Evolutionary conservation across 345 rosid species (phyloP).

Genomic region (Dipteronia sinensis): DNA sequence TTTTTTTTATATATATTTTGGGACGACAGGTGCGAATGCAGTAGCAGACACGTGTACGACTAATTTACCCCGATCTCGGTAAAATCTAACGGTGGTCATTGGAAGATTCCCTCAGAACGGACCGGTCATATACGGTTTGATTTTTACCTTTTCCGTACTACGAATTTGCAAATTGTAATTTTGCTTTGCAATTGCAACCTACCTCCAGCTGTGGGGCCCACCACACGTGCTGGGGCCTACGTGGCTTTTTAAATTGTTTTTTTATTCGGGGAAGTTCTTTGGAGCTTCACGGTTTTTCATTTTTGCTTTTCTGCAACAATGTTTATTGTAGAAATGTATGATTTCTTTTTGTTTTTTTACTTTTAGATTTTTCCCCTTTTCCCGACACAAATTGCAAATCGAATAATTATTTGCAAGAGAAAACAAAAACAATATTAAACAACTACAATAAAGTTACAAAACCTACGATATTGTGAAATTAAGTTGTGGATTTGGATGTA

Average conservation of each 20-base stretch:
- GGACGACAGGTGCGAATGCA: not conserved
- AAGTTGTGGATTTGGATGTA: no score
- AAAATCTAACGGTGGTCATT: constrained; percentile 23
- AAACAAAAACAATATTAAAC: no score
- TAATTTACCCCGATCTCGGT: not conserved
- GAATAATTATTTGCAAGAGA: no score
- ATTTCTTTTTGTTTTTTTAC: not conserved
- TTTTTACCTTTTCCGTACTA: not conserved
- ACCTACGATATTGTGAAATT: no score
- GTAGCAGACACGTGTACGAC: constrained; percentile 25
- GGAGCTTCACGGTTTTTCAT: not conserved
- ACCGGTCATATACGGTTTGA: constrained; percentile 19
- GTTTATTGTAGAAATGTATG: not conserved
- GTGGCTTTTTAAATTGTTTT: not conserved
- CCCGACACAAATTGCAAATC: no score
- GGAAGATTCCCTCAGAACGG: constrained; percentile 25
- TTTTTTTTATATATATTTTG: not conserved
- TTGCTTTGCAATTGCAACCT: no score
- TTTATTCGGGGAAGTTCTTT: no score
- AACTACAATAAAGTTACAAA: no score
- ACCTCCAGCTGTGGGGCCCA: not conserved
- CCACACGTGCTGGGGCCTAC: constrained; percentile 9
- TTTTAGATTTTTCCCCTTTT: not conserved
- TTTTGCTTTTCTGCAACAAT: not conserved
- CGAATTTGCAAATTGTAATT: not conserved